A percentile compares a stretch with the other conserved stretches of the same genome.
Evolutionary conservation across 202 grass and related monocot species (phyloP).

Genomic region (Brachypodium distachyon): DNA sequence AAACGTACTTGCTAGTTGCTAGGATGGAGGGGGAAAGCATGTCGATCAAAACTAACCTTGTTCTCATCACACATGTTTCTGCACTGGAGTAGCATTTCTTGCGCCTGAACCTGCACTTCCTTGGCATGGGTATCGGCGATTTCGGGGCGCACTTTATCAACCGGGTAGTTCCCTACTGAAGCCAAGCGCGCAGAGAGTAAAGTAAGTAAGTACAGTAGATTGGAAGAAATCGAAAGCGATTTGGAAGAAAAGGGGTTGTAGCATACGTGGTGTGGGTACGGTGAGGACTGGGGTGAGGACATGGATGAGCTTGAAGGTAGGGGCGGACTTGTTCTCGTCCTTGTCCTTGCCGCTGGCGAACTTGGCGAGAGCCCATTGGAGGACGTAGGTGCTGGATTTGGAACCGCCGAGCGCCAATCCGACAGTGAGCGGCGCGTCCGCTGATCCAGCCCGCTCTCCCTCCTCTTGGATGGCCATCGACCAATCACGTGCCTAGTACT

Average conservation of each 20-base stretch:
- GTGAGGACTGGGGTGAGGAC: slow-evolving; percentile 23
- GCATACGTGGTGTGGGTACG: slow-evolving; percentile 39
- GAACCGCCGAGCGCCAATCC: slow-evolving; percentile 31
- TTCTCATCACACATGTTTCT: slow-evolving; percentile 35
- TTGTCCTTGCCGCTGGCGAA: neutral
- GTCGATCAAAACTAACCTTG: slow-evolving; percentile 14
- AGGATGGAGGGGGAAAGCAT: neutral
- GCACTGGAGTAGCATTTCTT: slow-evolving; percentile 30
- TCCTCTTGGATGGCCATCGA: neutral
- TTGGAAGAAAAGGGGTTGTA: neutral
- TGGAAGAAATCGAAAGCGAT: neutral
- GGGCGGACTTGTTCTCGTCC: neutral
- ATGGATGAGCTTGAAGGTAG: slow-evolving; percentile 46
- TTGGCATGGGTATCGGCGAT: slow-evolving; percentile 16
- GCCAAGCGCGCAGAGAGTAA: neutral
- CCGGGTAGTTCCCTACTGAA: slow-evolving; percentile 34
- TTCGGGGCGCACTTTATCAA: slow-evolving; percentile 31
- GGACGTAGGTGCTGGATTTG: slow-evolving; percentile 25
- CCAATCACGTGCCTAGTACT: neutral
- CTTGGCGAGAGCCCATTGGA: slow-evolving; percentile 47
- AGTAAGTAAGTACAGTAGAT: too few relatives aligned
- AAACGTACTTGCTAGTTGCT: slow-evolving; percentile 7
- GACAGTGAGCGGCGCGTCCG: slow-evolving; percentile 4
- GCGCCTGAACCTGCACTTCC: slow-evolving; percentile 10
- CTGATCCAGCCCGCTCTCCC: neutral